Evolutionary conservation across 2,329 filamentous ascomycete species (phyloP).

Genomic region (Aspergillus latus): DNA sequence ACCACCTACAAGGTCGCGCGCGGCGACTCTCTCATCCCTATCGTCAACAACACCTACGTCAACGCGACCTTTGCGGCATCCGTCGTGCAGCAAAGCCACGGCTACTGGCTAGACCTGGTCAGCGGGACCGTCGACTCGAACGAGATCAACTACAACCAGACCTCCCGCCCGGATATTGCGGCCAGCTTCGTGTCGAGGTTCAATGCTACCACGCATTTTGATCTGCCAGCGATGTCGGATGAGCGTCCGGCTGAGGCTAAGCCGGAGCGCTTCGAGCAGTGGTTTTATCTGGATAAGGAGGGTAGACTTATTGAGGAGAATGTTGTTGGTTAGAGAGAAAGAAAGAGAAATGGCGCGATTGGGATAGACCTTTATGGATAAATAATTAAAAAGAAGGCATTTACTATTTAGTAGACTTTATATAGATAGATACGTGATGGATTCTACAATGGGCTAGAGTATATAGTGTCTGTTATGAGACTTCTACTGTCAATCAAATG

Average conservation of each 20-base stretch:
- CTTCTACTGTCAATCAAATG: too few species aligned
- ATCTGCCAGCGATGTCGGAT: not conserved
- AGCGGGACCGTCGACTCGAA: not conserved
- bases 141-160: constrained; percentile 9
- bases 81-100: constrained; percentile 1
- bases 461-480: too few species aligned
- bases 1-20: constrained; percentile 5
- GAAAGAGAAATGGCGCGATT: too few species aligned
- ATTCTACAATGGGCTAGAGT: too few species aligned
- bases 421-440: too few species aligned
- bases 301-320: not conserved
- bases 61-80: constrained; percentile 2
- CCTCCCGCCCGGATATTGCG: not conserved
- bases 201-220: not conserved
- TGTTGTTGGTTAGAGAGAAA: not conserved
- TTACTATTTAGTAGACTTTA: too few species aligned
- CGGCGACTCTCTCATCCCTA: constrained; percentile 1
- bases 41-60: not conserved
- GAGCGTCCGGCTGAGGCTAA: not conserved
- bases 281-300: not conserved
- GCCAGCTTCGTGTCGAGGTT: not conserved
- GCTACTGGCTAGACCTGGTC: constrained; percentile 6
- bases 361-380: too few species aligned
- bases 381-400: too few species aligned
- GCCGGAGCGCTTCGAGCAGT: not conserved